Evolutionary conservation across 441 rosid genomes (phyloP).

Genomic region (Eutrema salsugineum): DNA sequence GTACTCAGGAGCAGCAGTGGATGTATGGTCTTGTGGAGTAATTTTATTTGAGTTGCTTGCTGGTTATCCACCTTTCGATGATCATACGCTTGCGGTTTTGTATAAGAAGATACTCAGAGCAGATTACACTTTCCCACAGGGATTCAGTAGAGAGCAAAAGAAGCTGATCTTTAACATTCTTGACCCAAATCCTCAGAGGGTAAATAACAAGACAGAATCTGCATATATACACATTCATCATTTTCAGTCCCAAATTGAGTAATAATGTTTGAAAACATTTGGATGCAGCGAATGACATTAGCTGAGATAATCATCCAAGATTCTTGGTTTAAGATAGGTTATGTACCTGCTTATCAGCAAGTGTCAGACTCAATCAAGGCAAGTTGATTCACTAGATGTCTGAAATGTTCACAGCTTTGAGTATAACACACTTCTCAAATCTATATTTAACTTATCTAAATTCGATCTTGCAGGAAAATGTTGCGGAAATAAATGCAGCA

Average conservation of each 20-base stretch:
- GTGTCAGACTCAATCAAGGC: slow-evolving; percentile 67
- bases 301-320: slow-evolving; percentile 65
- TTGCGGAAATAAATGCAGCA: slow-evolving; percentile 38
- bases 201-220: slow-evolving; percentile 18
- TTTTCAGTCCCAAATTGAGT: neutral
- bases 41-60: slow-evolving; percentile 78
- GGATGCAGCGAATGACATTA: slow-evolving; percentile 58
- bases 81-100: slow-evolving; percentile 57
- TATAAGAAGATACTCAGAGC: slow-evolving; percentile 80
- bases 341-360: slow-evolving; percentile 56
- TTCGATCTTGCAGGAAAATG: slow-evolving; percentile 49
- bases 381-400: slow-evolving; percentile 28
- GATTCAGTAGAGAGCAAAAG: slow-evolving; percentile 62
- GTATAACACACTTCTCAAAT: neutral
- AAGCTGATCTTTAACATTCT: slow-evolving; percentile 71
- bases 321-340: slow-evolving; percentile 68
- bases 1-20: slow-evolving; percentile 87
- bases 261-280: slow-evolving; percentile 4
- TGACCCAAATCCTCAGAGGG: slow-evolving; percentile 68
- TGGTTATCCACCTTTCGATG: slow-evolving; percentile 74
- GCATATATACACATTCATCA: neutral
- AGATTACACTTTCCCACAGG: slow-evolving; percentile 58
- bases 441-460: neutral
- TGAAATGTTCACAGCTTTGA: neutral
- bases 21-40: slow-evolving; percentile 90